Conservation (phyloP, 139 green algal genomes). For the Chlorella sorokiniana region DNA sequence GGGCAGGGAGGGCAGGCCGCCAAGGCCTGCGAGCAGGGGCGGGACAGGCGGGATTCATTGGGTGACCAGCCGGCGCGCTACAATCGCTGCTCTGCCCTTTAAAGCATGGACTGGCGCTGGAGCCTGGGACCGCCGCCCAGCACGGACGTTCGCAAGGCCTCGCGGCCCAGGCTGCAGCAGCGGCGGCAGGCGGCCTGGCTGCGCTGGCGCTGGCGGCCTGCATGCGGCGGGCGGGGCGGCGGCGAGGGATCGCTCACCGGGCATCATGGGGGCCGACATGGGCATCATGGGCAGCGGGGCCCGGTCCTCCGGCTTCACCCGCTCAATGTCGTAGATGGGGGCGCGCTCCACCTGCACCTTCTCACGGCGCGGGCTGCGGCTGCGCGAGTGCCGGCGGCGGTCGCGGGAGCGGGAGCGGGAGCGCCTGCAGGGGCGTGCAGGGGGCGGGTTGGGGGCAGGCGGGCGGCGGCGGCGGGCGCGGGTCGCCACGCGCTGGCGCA, state of each 20-base stretch:
- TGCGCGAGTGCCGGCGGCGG: constrained; percentile 10
- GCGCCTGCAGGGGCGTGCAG: background rate
- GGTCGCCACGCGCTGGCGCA: too few relatives aligned
- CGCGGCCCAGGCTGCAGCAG: too few relatives aligned
- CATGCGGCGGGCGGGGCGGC: too few relatives aligned
- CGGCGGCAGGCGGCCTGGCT: too few relatives aligned
- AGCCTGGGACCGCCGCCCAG: too few relatives aligned
- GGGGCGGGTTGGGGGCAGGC: background rate
- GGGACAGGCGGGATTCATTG: background rate
- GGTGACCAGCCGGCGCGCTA: too few relatives aligned
- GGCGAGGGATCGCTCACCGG: background rate
- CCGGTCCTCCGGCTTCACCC: constrained; percentile 17
- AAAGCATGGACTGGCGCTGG: too few relatives aligned
- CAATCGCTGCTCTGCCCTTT: too few relatives aligned
- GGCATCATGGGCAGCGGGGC: constrained; percentile 7
- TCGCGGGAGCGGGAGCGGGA: constrained; percentile 9
- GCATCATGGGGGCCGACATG: constrained; percentile 8
- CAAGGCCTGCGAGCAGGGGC: background rate
- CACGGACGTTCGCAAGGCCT: too few relatives aligned
- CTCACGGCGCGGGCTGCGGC: background rate
- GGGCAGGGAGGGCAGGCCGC: background rate
- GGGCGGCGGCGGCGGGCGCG: background rate
- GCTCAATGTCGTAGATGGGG: constrained; percentile 25
- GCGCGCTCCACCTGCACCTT: constrained; percentile 22
- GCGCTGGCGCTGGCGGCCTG: too few relatives aligned